Conservation (phyloP, 106 monocot genomes). For the Alisma plantagoaquatica region DNA sequence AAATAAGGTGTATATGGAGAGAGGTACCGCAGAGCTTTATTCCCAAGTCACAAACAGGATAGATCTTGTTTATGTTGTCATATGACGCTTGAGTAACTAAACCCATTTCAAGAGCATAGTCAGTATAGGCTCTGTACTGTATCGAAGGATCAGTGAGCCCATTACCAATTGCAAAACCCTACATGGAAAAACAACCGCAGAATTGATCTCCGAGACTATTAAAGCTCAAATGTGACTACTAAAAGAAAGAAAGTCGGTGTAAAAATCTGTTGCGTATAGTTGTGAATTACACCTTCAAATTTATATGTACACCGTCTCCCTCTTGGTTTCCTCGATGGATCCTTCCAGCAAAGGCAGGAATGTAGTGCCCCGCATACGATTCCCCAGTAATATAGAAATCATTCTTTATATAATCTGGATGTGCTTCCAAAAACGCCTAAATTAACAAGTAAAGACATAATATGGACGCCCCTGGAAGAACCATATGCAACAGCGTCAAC, state of each 20-base stretch:
- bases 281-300: conserved; percentile 27
- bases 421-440: conserved; percentile 45
- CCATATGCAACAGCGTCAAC: too few species aligned
- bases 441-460: background rate
- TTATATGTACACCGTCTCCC: conserved; percentile 28
- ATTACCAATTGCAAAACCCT: conserved; percentile 57
- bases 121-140: conserved; percentile 45
- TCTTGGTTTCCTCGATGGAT: conserved; percentile 47
- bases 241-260: background rate
- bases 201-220: background rate
- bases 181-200: conserved; percentile 3
- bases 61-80: conserved; percentile 26
- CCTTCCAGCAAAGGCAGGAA: conserved; percentile 30
- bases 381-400: too few species aligned
- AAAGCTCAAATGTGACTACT: too few species aligned
- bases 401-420: conserved; percentile 27
- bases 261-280: too few species aligned
- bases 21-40: conserved; percentile 35
- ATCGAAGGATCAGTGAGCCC: conserved; percentile 39
- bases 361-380: too few species aligned
- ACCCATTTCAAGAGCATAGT: conserved; percentile 44
- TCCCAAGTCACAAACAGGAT: conserved; percentile 29
- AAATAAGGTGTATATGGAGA: too few species aligned
- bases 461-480: background rate
- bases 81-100: conserved; percentile 22